Base-by-base conservation (phyloP, 1,284 basidiomycete species). In the Ceratobasidium sp. region DNA sequence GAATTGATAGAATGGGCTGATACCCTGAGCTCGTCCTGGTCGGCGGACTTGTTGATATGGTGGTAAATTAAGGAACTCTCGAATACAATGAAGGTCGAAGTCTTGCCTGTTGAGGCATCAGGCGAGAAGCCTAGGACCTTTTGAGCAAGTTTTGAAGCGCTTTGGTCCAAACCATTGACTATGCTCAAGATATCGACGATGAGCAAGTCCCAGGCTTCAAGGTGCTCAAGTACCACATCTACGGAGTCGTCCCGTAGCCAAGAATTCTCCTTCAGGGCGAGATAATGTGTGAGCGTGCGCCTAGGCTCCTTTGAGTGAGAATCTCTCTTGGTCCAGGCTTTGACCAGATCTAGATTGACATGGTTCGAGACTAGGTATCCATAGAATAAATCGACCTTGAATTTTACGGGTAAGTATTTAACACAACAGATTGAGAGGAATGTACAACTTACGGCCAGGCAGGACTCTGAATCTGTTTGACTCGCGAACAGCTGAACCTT, bases 71-170 rank as follows among this genome's bases (percentile, higher is more conserved):
- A 41, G 14, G 57, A 73, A 33, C 16, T 16, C 35, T 73, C 69
- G 5, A 23, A 73, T 3, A 60, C 57, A 57, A 3, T 48, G 59
- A 60, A 60, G 10, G 30, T 38, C 5, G 23, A 3, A 5, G n/a
- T 60, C 16, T 50, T 67, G 44, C 65, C 27, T 23, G 20, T 67
- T 14, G 57, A n/a, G 20, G n/a, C 18, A 46, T 59, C n/a, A 8
- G 57, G 69, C 16, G 69, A 59, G 30, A 73, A 73, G 12, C 69
- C 69, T 1, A 73, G n/a, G 14, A 73, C 55, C 35, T 48, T 59
- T 27, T 73, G 69, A n/a, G 69, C 69, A 44, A 23, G 10, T 41
- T 30, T 30, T 7, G 55, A 60, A 18, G n/a, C 38, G 55, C 69
- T 59, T 30, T 50, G 52, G 23, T 60, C 38, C 4, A 35, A 33